Percentiles rank a stretch among this genome's conserved stretches.
phyloP scores from a whole-genome alignment of 352 stramenopile species.

The Phytophthora sp. region DNA sequence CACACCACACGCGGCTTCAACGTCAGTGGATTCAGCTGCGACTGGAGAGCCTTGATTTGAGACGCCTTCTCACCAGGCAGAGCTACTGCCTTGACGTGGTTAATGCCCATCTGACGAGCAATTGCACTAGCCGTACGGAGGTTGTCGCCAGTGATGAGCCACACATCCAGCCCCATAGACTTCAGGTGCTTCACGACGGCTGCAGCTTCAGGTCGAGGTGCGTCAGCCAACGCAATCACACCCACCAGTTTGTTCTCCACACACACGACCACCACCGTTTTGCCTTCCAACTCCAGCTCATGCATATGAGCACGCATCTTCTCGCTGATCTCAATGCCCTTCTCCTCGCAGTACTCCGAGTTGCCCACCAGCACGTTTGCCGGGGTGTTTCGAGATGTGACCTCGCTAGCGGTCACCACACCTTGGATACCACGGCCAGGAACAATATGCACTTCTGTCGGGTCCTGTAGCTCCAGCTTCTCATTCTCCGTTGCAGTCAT shows the following conservation, averaged over 20 bases:
- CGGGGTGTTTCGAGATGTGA: conserved; percentile 22
- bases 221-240: conserved; percentile 81
- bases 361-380: conserved; percentile 80
- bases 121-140: conserved; percentile 91
- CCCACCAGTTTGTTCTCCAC: conserved; percentile 73
- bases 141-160: conserved; percentile 93
- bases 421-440: conserved; percentile 84
- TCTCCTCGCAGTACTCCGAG: conserved; percentile 80
- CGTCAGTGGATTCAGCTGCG: conserved; percentile 71
- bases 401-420: conserved; percentile 40
- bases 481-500: conserved; percentile 76
- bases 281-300: conserved; percentile 83
- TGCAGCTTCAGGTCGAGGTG: conserved; percentile 72
- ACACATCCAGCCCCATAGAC: conserved; percentile 84
- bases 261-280: conserved; percentile 85
- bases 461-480: conserved; percentile 76
- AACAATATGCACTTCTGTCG: conserved; percentile 73
- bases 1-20: conserved; percentile 84
- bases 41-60: conserved; percentile 88
- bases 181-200: conserved; percentile 80
- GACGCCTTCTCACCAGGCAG: conserved; percentile 95
- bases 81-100: conserved; percentile 86
- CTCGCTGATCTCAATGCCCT: conserved; percentile 63
- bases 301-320: conserved; percentile 83
- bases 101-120: conserved; percentile 89